These are phyloP conservation scores for Teunomyces cretensis DNA, from an alignment of 805 yeast genomes.

Conservation along the genomic window DNA sequence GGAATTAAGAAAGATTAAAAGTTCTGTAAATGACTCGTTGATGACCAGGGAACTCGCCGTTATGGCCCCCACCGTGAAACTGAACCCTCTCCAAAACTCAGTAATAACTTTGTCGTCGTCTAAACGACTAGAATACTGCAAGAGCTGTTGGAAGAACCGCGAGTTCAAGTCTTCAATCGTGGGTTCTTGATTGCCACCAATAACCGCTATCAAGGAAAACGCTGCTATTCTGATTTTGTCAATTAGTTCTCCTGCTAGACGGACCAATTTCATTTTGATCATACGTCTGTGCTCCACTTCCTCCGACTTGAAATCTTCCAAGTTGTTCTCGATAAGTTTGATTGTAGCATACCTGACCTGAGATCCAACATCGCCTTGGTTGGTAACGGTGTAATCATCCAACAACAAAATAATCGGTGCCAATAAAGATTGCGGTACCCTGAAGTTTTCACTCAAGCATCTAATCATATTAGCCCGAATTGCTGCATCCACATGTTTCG, in stretches of 20 bases:
- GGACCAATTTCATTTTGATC: slow-evolving; percentile 39
- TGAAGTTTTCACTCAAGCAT: slow-evolving; percentile 15
- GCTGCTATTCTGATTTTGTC: slow-evolving; percentile 51
- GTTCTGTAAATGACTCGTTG: slow-evolving; percentile 37
- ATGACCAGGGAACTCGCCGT: slow-evolving; percentile 49
- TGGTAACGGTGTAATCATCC: slow-evolving; percentile 75
- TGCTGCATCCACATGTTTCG: slow-evolving; percentile 24
- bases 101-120: slow-evolving; percentile 14
- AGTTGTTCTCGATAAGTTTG: slow-evolving; percentile 32
- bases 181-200: slow-evolving; percentile 12
- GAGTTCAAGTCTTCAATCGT: not conserved
- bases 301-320: not conserved
- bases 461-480: slow-evolving; percentile 26
- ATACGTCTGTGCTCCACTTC: slow-evolving; percentile 3
- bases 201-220: slow-evolving; percentile 30
- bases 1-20: slow-evolving; percentile 31
- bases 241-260: slow-evolving; percentile 65
- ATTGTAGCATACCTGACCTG: slow-evolving; percentile 59
- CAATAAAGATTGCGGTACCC: not conserved
- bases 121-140: slow-evolving; percentile 6
- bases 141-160: slow-evolving; percentile 4
- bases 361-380: slow-evolving; percentile 92
- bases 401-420: slow-evolving; percentile 37
- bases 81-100: slow-evolving; percentile 57
- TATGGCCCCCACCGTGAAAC: slow-evolving; percentile 55